These are phyloP conservation scores for Didymella keratinophila DNA, from an alignment of 2,329 filamentous ascomycete genomes.

Conservation along the genomic window DNA sequence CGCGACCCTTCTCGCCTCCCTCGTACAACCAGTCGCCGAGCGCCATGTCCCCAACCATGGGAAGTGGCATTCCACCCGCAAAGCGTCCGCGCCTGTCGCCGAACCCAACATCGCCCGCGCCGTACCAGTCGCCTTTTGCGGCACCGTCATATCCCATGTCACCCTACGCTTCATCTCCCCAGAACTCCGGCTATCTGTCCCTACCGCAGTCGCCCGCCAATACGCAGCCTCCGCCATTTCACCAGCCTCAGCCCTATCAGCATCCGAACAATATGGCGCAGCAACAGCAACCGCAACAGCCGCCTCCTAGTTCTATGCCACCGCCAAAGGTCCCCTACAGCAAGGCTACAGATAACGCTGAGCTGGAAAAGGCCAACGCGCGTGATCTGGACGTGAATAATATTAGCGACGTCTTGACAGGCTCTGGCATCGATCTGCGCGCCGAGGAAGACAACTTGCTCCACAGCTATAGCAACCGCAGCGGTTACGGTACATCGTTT, in stretches of 20 bases:
- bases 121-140: slow-evolving; percentile 47
- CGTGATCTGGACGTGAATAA: slow-evolving; percentile 71
- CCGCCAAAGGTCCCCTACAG: slow-evolving; percentile 68
- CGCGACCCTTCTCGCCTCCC: slow-evolving; percentile 46
- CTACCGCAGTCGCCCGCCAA: slow-evolving; percentile 44
- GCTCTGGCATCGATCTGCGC: slow-evolving; percentile 84
- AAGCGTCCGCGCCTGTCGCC: slow-evolving; percentile 78
- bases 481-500: slow-evolving; percentile 56
- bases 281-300: slow-evolving; percentile 24
- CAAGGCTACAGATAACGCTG: slow-evolving; percentile 52
- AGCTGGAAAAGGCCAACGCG: slow-evolving; percentile 61
- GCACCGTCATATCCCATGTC: slow-evolving; percentile 56
- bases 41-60: slow-evolving; percentile 56
- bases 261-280: slow-evolving; percentile 36
- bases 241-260: slow-evolving; percentile 62
- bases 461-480: slow-evolving; percentile 65
- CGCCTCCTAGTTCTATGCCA: slow-evolving; percentile 60
- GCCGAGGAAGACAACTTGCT: slow-evolving; percentile 86
- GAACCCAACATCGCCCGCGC: slow-evolving; percentile 67
- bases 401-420: slow-evolving; percentile 81
- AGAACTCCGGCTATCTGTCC: slow-evolving; percentile 37
- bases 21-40: slow-evolving; percentile 60
- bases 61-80: slow-evolving; percentile 65
- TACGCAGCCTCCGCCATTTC: slow-evolving; percentile 49
- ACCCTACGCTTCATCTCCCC: slow-evolving; percentile 50